phyloP scores from a whole-genome alignment of 2,329 filamentous ascomycete genomes.

The Calonectria pseudoreteaudii region DNA sequence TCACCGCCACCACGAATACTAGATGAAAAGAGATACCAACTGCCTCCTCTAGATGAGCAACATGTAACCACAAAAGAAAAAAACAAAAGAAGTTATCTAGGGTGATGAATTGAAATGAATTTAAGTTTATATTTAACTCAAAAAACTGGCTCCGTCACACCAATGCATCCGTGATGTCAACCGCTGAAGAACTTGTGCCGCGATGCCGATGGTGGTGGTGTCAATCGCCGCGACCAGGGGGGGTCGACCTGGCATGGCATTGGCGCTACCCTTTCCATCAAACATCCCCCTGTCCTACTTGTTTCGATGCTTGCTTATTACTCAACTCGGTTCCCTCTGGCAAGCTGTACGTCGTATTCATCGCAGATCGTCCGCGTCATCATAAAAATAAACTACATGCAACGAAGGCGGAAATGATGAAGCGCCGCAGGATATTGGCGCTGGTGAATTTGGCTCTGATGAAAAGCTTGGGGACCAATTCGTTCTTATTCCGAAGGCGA shows the following conservation, averaged over 20 bases:
- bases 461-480: neutral
- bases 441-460: neutral
- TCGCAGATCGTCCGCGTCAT: neutral
- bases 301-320: neutral
- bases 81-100: neutral
- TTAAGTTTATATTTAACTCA: constrained; percentile 16
- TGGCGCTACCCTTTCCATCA: neutral
- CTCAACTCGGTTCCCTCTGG: neutral
- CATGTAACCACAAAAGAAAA: too few relatives aligned
- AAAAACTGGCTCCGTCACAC: neutral
- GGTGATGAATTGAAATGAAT: constrained; percentile 11
- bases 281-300: neutral
- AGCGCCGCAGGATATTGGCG: neutral
- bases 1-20: constrained; percentile 11
- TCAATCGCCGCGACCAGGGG: neutral
- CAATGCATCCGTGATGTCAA: neutral
- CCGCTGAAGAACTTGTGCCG: neutral
- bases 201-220: neutral
- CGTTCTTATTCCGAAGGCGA: neutral
- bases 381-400: neutral
- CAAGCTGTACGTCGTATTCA: too few relatives aligned
- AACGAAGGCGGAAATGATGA: neutral
- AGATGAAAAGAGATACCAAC: neutral
- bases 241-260: neutral
- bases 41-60: neutral